These are phyloP conservation scores for Choricystis sp. DNA, from an alignment of 139 green algal species.

Conservation along the genomic window DNA sequence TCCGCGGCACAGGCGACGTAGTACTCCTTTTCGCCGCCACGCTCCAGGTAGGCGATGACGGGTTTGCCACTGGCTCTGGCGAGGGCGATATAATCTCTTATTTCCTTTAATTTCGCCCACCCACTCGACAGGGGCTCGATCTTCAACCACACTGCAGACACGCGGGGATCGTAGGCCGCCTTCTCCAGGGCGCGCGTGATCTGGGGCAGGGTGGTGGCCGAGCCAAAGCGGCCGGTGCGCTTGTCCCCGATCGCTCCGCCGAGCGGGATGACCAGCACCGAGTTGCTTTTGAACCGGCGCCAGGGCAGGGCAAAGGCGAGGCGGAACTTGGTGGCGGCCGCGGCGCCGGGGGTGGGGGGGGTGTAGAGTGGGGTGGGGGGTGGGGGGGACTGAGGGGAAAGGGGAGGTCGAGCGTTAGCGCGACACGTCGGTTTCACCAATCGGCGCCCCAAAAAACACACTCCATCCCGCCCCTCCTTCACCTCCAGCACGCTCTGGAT, in stretches of 20 bases:
- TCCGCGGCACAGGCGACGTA: conserved; percentile 57
- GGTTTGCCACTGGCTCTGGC: conserved; percentile 73
- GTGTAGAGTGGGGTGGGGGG: neutral
- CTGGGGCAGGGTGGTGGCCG: conserved; percentile 28
- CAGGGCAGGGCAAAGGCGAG: conserved; percentile 58
- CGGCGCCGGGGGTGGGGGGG: too few relatives aligned
- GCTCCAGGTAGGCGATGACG: conserved; percentile 65
- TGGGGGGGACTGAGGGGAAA: too few relatives aligned
- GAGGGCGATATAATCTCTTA: conserved; percentile 51
- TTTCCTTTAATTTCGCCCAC: conserved; percentile 51
- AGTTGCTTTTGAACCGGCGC: conserved; percentile 66
- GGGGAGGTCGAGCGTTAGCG: too few relatives aligned
- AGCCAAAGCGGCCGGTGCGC: conserved; percentile 24
- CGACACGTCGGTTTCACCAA: too few relatives aligned
- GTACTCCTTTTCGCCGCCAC: conserved; percentile 81
- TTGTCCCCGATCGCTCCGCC: conserved; percentile 33
- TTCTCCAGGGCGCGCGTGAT: conserved; percentile 60
- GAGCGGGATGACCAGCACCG: conserved; percentile 41
- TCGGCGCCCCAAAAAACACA: too few relatives aligned
- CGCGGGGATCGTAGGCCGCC: conserved; percentile 67
- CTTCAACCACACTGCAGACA: conserved; percentile 68
- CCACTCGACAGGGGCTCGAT: conserved; percentile 49
- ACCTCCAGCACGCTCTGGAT: too few relatives aligned
- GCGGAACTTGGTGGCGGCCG: conserved; percentile 5
- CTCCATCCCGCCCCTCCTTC: too few relatives aligned